Base-by-base conservation (phyloP, 176 grass and related monocot species). In the Oryza brachyantha region DNA sequence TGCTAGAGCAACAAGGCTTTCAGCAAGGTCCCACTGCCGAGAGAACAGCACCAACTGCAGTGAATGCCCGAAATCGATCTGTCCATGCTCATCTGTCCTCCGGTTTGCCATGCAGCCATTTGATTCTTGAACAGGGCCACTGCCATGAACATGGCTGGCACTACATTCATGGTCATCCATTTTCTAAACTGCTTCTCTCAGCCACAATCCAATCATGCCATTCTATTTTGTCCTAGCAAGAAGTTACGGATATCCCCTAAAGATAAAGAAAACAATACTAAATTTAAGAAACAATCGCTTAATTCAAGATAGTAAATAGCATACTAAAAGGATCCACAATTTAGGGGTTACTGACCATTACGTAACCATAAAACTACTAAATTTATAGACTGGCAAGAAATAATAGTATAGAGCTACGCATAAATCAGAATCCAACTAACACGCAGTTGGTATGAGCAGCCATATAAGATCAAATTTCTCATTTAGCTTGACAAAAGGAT, bases 11-110 rank as follows among this genome's bases (percentile, higher is more conserved):
- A 93, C 64, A 29, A 97, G 84, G 78, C 73, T 88, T 68, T 97
- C 85, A 29, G 90, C 88, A 29, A 90, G 41, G 8, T 77, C 85
- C 83, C 90, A 97, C 61, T 91, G 81, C 52, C 87, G 90, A 24
- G 93, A 93, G 62, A 86, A 88, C 61, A 97, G 62, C 34, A 79
- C 64, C 21, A 78, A 81, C 62, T 97, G 93, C 66, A 93, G 78
- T 6, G 85, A 79, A 57, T 79, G 88, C 35, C 93, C 77, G 3
- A 97, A 79, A 43, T 97, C 80, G 34, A 93, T 90, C 64, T 88
- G 78, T 3, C 85, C 68, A 57, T 83, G 64, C 59, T 85, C 79
- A 17, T 83, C 78, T 32, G 67, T 76, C 61, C 71, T 84, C 77
- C 58, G 88, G 29, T 85, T 79, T 35, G 80, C 67, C 63, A 76